Percentiles rank a stretch among this genome's conserved stretches.
These are phyloP conservation scores for Lactarius sp. DNA, from an alignment of 768 basidiomycete species.

Conservation along the genomic window DNA sequence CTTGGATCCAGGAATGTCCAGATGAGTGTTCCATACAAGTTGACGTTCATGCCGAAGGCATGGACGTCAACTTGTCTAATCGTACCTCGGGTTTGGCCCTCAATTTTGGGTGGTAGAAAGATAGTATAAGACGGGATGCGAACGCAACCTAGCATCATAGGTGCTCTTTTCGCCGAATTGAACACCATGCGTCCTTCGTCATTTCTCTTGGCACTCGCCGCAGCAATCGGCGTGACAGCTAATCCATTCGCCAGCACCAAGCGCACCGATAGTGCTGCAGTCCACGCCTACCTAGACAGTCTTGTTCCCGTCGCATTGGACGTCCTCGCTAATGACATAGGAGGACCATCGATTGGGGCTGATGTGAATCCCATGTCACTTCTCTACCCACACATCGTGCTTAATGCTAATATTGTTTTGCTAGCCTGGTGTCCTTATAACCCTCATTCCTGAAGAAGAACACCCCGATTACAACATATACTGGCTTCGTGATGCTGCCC, in stretches of 20 bases:
- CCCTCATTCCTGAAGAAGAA: slow-evolving; percentile 3
- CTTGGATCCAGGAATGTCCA: no score
- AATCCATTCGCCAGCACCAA: neutral
- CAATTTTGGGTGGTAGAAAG: neutral
- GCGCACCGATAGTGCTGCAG: neutral
- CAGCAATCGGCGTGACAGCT: neutral
- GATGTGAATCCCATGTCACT: neutral
- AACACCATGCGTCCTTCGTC: neutral
- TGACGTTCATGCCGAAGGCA: no score
- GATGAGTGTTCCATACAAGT: no score
- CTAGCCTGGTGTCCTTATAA: slow-evolving; percentile 10
- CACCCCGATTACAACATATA: slow-evolving; percentile 8
- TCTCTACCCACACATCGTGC: neutral
- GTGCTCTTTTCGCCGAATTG: neutral
- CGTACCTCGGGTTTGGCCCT: neutral
- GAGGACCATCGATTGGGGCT: slow-evolving; percentile 6
- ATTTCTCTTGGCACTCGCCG: neutral
- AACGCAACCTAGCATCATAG: neutral
- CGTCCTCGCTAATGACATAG: slow-evolving; percentile 1
- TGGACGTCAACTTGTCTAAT: no score
- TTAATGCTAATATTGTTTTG: neutral
- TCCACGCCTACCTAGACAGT: neutral
- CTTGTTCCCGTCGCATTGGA: slow-evolving; percentile 10
- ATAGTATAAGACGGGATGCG: neutral
- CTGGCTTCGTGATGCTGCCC: slow-evolving; percentile 13